Base-by-base conservation (phyloP, 495 filamentous ascomycete species). In the Sordaria brevicollis region DNA sequence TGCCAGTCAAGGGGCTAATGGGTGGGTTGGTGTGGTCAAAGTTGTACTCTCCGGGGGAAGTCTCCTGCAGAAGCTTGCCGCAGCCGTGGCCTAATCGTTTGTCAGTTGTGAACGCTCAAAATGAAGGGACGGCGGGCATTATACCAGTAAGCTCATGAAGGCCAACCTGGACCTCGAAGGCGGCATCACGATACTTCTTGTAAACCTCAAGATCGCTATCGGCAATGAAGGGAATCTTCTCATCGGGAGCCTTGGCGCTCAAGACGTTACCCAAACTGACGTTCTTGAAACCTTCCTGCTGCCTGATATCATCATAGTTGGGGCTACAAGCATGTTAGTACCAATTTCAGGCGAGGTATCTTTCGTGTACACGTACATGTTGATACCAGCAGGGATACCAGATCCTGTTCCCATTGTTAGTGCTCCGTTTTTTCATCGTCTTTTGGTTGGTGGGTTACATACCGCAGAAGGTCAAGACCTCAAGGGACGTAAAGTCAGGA, bases 231-330 rank as follows among this genome's bases (percentile, higher is more conserved):
- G 94, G 94, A 43, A 96, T 90, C 67, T 89, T 87, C 80, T 99
- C 94, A 74, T 95, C 88, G 0, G 94, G 92, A 1, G 91, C 89
- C 83, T 95, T 96, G 15, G 95, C 94, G 72, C 88, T 90, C 35
- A 98, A 83, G 9, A 98, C 91, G 74, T 99, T 98, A 35, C 76
- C 77, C 67, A 79, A 70, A 71, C 76, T 78, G 25, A 99, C 95
- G 71, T 99, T 99, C 83, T 99, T 99, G 87, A 99, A 99, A n/a
- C 95, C 95, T 49, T 94, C 84, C 17, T 88, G 91, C 75, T 97
- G 94, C 65, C 95, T 86, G 71, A 97, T 95, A 72, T 97, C 93
- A 74, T 99, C 94, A 75, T 96, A 97, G 76, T 98, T 97, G 5
- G 94, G 94, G 49, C 76, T 78, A 67, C 5, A 35, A 25, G 5